phyloP scores from a whole-genome alignment of 495 filamentous ascomycete genomes.

The Lepraria neglecta region DNA sequence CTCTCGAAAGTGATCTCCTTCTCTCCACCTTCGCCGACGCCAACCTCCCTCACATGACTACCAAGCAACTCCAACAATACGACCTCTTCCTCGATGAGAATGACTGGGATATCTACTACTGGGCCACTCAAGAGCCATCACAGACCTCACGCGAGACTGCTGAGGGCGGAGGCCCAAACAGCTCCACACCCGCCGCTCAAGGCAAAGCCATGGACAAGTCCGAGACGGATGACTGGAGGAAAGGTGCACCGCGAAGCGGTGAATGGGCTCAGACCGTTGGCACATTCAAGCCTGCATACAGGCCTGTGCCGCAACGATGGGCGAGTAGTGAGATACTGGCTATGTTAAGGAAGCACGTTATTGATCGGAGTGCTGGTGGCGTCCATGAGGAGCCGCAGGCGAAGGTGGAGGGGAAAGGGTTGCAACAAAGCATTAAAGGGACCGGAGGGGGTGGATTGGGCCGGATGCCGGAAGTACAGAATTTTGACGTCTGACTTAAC shows the following conservation, averaged over 20 bases:
- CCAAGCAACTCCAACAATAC: slow-evolving; percentile 70
- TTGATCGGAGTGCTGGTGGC: slow-evolving; percentile 48
- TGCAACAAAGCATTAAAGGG: slow-evolving; percentile 27
- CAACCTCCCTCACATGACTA: slow-evolving; percentile 66
- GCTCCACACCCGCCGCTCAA: slow-evolving; percentile 30
- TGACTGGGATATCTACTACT: slow-evolving; percentile 99
- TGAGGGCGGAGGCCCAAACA: slow-evolving; percentile 28
- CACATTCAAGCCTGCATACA: slow-evolving; percentile 86
- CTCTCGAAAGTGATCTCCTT: slow-evolving; percentile 89
- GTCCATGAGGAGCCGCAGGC: slow-evolving; percentile 44
- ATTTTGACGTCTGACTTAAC: slow-evolving; percentile 35
- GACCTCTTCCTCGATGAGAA: slow-evolving; percentile 96
- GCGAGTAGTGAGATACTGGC: slow-evolving; percentile 67
- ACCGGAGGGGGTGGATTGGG: slow-evolving; percentile 43
- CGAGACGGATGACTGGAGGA: slow-evolving; percentile 49
- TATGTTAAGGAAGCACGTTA: slow-evolving; percentile 75
- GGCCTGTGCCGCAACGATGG: slow-evolving; percentile 84
- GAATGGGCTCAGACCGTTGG: slow-evolving; percentile 98
- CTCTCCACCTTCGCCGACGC: slow-evolving; percentile 90
- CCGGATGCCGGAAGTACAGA: slow-evolving; percentile 47
- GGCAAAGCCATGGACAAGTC: slow-evolving; percentile 38
- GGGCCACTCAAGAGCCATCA: slow-evolving; percentile 85
- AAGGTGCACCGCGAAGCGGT: slow-evolving; percentile 51
- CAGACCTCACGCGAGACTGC: slow-evolving; percentile 38
- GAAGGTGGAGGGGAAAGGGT: slow-evolving; percentile 25